These are phyloP conservation scores for Nectriaceae sp. DNA, from an alignment of 2,329 filamentous ascomycete species.

Conservation along the genomic window DNA sequence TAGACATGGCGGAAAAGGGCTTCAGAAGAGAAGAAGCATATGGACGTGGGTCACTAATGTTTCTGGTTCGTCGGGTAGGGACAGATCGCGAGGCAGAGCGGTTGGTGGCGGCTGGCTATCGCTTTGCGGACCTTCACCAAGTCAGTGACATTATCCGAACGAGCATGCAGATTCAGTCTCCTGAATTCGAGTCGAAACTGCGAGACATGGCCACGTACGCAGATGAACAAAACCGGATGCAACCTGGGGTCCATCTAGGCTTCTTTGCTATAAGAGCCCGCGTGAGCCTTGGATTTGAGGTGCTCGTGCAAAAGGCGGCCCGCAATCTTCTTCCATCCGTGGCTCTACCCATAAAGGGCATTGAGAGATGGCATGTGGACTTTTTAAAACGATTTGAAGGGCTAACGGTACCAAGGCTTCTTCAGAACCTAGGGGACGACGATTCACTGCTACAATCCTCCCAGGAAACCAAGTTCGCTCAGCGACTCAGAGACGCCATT, in stretches of 20 bases:
- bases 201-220: constrained; percentile 64
- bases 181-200: constrained; percentile 63
- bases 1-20: constrained; percentile 45
- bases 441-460: constrained; percentile 30
- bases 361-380: constrained; percentile 57
- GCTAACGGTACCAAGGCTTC: constrained; percentile 37
- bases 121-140: constrained; percentile 72
- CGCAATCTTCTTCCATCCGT: constrained; percentile 63
- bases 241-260: constrained; percentile 57
- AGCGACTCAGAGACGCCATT: constrained; percentile 46
- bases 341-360: constrained; percentile 51
- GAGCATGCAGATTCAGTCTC: constrained; percentile 71
- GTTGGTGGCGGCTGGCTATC: constrained; percentile 71
- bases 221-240: constrained; percentile 46
- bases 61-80: constrained; percentile 69
- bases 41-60: constrained; percentile 77
- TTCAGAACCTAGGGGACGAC: constrained; percentile 36
- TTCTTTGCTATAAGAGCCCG: constrained; percentile 59
- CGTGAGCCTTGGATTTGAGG: constrained; percentile 60
- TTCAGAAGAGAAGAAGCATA: constrained; percentile 39
- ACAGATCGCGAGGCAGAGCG: constrained; percentile 59
- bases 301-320: constrained; percentile 58
- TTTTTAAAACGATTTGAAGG: constrained; percentile 54
- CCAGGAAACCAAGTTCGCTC: constrained; percentile 47
- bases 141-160: constrained; percentile 69